Evolutionary conservation across 2,329 filamentous ascomycete species (phyloP), one percentile per base, ranked within the genome.

Genomic region (Colletotrichum lentis): DNA sequence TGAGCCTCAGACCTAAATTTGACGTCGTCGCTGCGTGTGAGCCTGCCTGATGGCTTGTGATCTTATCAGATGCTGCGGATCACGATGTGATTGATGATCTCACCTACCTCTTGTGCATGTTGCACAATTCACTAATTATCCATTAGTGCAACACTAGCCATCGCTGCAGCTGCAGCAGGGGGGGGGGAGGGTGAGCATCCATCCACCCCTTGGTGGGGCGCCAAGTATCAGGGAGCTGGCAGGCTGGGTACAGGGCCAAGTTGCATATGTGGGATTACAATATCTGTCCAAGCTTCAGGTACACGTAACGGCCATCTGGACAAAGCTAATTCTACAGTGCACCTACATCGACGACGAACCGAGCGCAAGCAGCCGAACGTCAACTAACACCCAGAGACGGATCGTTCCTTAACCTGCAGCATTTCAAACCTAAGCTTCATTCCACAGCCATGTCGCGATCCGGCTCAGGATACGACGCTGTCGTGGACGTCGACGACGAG

Each of bases 401-500:
- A 18, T 16, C 22, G 12, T 37, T 58, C 27, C 12, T 12, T 22
- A 22, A 47, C 24, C 56, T 49, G 5, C 5, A 37, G 35, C 14
- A 39, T 1, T 22, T 16, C 27, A 37, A 35, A 2, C 27, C 27
- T 18, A 46, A 37, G 14, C 43, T 39, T 69, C 59, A 57, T 60
- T 56, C 54, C 64, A 31, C 70, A 76, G 83, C 74, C 64, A 94
- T 94, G 91, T 88, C 92, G 66, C 91, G 92, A 79, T 69, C 66
- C 24, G 66, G 66, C 27, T 86, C 92, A 77, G 94, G 94, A 74
- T 99, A 99, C 80, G 96, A 99, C 84, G 96, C 97, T 70, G 95
- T 99, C 72, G 96, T 99, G 69, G 96, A 99, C 76, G 91, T 98
- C 64, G 96, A 99, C 79, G 93, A 96, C 76, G 96, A 98, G 87